Conservation (phyloP, 306 rosid genomes). For the Rosa chinensis region DNA sequence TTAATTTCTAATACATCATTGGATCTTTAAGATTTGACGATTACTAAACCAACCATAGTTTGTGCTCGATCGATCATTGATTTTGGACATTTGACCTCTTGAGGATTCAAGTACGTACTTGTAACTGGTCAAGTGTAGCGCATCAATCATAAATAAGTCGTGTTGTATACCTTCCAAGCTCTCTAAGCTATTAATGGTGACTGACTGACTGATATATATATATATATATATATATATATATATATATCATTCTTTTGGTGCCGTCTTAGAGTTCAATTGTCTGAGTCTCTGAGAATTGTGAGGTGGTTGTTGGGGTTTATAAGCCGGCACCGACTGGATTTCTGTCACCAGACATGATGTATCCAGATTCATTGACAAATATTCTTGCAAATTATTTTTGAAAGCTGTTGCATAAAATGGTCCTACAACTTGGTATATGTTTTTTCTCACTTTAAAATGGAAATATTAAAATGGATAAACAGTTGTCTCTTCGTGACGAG, state of each 20-base stretch:
- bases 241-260: slow-evolving; percentile 8
- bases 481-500: neutral
- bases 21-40: neutral
- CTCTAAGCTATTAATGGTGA: neutral
- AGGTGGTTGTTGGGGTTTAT: slow-evolving; percentile 20
- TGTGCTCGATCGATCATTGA: neutral
- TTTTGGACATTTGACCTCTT: neutral
- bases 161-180: neutral
- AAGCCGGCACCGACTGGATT: slow-evolving; percentile 62
- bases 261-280: slow-evolving; percentile 23
- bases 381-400: slow-evolving; percentile 20
- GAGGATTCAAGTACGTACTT: neutral
- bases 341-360: slow-evolving; percentile 34
- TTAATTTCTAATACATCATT: neutral
- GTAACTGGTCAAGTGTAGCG: neutral
- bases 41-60: neutral
- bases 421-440: slow-evolving; percentile 13
- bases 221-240: neutral
- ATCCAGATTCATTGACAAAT: slow-evolving; percentile 34
- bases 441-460: neutral
- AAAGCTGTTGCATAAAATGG: slow-evolving; percentile 18
- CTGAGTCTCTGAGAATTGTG: neutral
- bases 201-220: no score
- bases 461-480: neutral
- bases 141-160: neutral